Evolutionary conservation across 306 rosid species (phyloP).

Genomic region (Ziziphus jujuba): DNA sequence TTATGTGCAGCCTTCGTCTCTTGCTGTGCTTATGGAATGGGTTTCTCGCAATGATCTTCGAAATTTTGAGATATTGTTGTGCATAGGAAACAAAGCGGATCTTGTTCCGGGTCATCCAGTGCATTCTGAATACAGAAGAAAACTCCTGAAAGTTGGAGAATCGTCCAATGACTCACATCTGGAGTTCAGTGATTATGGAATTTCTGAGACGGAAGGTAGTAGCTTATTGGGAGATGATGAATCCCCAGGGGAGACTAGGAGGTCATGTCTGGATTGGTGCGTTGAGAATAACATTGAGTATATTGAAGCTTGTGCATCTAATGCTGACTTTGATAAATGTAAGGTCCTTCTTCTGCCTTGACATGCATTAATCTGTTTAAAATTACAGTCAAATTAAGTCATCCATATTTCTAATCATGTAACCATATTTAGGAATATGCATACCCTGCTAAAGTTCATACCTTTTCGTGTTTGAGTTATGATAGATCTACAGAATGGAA

Average conservation of each 20-base stretch:
- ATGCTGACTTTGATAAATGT: slow-evolving; percentile 82
- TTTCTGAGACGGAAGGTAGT: slow-evolving; percentile 79
- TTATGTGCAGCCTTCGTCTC: slow-evolving; percentile 64
- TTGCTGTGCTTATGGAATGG: slow-evolving; percentile 67
- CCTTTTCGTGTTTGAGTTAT: neutral
- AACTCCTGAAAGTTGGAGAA: slow-evolving; percentile 49
- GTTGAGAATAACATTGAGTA: slow-evolving; percentile 71
- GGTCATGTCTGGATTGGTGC: slow-evolving; percentile 78
- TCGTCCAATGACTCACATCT: slow-evolving; percentile 35
- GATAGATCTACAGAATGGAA: neutral
- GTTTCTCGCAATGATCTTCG: slow-evolving; percentile 60
- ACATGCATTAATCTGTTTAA: slow-evolving; percentile 15
- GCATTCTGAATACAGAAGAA: slow-evolving; percentile 76
- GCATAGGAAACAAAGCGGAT: slow-evolving; percentile 92
- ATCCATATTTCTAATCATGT: neutral
- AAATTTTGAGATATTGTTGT: slow-evolving; percentile 68
- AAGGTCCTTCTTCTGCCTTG: slow-evolving; percentile 26
- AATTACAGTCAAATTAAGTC: neutral
- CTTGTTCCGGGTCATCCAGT: slow-evolving; percentile 74
- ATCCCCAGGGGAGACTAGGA: slow-evolving; percentile 49
- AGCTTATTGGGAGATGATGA: slow-evolving; percentile 66
- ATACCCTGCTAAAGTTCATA: slow-evolving; percentile 7
- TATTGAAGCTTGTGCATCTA: slow-evolving; percentile 84
- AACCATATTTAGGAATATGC: neutral
- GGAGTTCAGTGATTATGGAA: slow-evolving; percentile 60